A percentile compares a stretch with the other conserved stretches of the same genome.
These are phyloP conservation scores for Pleurotus tuber-regium DNA, from an alignment of 768 basidiomycete species.

Conservation along the genomic window DNA sequence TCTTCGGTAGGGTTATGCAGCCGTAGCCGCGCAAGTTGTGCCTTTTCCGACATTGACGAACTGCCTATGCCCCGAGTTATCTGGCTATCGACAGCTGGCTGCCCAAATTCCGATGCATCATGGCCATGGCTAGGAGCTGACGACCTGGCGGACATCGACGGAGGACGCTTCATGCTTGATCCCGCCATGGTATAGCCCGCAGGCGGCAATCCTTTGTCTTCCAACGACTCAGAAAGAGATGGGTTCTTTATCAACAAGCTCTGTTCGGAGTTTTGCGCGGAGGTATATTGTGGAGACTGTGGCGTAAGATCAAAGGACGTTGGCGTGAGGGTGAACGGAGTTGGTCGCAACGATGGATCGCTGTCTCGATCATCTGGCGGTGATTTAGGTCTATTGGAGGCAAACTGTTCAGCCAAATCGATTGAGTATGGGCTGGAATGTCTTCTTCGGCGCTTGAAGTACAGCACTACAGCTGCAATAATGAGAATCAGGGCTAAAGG, in stretches of 20 bases:
- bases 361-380: background rate
- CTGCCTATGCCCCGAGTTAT: background rate
- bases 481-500: background rate
- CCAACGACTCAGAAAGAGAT: background rate
- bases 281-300: background rate
- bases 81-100: too few species aligned
- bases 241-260: background rate
- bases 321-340: background rate
- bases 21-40: background rate
- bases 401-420: conserved; percentile 1
- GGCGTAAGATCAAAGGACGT: background rate
- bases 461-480: background rate
- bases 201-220: background rate
- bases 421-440: background rate
- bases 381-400: background rate
- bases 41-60: background rate
- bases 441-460: background rate
- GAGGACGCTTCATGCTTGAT: background rate
- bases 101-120: too few species aligned
- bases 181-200: background rate
- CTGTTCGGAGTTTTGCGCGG: conserved; percentile 2
- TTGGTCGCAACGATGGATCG: conserved; percentile 3
- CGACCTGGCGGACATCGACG: background rate
- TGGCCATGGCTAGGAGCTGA: background rate
- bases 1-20: conserved; percentile 4